Evolutionary conservation across 306 rosid species (phyloP).

Genomic region (Adenanthera pavonina): DNA sequence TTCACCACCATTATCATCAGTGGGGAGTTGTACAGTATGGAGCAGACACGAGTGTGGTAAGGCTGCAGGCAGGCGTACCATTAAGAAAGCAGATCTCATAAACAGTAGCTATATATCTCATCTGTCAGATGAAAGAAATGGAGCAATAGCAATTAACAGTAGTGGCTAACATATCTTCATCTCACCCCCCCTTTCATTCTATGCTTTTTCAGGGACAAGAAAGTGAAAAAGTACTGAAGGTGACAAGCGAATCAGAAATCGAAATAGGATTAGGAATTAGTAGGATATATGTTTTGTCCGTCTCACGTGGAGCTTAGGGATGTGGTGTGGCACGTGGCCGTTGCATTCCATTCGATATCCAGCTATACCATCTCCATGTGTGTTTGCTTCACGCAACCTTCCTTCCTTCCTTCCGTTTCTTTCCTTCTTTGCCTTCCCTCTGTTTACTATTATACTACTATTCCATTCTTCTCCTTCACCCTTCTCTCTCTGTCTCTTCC

Average conservation of each 20-base stretch:
- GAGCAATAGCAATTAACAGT: slow-evolving; percentile 24
- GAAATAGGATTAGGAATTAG: neutral
- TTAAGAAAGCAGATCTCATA: too few relatives aligned
- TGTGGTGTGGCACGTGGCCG: slow-evolving; percentile 52
- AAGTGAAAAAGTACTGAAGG: slow-evolving; percentile 31
- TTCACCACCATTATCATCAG: too few relatives aligned
- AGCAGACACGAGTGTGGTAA: too few relatives aligned
- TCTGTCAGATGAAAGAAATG: too few relatives aligned
- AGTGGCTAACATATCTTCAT: neutral
- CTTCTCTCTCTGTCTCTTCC: neutral
- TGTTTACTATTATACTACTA: neutral
- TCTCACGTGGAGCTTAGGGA: slow-evolving; percentile 51
- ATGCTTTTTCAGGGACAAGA: slow-evolving; percentile 31
- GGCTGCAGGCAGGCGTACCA: too few relatives aligned
- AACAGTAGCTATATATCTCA: too few relatives aligned
- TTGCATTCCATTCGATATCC: neutral
- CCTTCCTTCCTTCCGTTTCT: slow-evolving; percentile 23
- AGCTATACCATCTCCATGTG: neutral
- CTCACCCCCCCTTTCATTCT: neutral
- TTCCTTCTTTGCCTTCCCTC: neutral
- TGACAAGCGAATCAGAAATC: slow-evolving; percentile 40
- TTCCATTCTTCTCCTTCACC: neutral
- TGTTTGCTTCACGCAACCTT: slow-evolving; percentile 97
- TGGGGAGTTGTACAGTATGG: too few relatives aligned
- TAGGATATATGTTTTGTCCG: slow-evolving; percentile 51